These are phyloP conservation scores for Mycena maculata DNA, from an alignment of 768 basidiomycete species.

Conservation along the genomic window DNA sequence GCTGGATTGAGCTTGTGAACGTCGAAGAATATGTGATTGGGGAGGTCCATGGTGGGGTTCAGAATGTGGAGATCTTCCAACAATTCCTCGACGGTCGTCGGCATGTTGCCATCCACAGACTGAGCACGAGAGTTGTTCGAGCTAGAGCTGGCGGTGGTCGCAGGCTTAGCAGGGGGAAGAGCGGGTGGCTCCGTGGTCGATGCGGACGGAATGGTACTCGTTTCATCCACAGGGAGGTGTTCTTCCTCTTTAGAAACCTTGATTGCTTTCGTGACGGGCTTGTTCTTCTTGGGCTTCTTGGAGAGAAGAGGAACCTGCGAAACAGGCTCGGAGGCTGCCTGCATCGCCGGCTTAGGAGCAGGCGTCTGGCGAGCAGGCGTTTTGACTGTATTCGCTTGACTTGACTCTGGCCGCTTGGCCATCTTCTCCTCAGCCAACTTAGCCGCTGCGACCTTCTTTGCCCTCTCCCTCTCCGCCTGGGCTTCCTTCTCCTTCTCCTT, in stretches of 20 bases:
- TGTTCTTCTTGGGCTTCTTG: constrained; percentile 87
- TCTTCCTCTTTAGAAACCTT: constrained; percentile 71
- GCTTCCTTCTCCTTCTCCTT: constrained; percentile 47
- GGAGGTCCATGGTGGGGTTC: constrained; percentile 72
- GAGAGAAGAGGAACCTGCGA: constrained; percentile 81
- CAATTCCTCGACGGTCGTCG: constrained; percentile 70
- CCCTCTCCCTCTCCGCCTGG: constrained; percentile 40
- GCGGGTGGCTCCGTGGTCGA: constrained; percentile 61
- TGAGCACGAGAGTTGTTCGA: constrained; percentile 70
- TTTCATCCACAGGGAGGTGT: constrained; percentile 48
- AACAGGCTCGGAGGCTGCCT: constrained; percentile 45
- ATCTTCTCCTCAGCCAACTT: constrained; percentile 37
- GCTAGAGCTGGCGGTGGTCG: constrained; percentile 56
- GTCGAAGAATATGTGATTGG: constrained; percentile 83
- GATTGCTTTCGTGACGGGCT: constrained; percentile 68
- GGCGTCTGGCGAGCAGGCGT: constrained; percentile 23
- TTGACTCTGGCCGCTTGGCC: constrained; percentile 33
- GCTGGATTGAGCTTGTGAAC: constrained; percentile 75
- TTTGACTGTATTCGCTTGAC: constrained; percentile 30
- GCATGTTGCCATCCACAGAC: constrained; percentile 63
- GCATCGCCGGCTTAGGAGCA: constrained; percentile 36
- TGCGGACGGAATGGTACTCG: constrained; percentile 56
- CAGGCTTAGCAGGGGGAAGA: constrained; percentile 45
- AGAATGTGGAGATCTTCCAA: constrained; percentile 74
- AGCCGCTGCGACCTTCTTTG: constrained; percentile 31